Evolutionary conservation across 371 early-diverging fungal genomes (phyloP).

Genomic region (Encephalitozoon intestinalis): DNA sequence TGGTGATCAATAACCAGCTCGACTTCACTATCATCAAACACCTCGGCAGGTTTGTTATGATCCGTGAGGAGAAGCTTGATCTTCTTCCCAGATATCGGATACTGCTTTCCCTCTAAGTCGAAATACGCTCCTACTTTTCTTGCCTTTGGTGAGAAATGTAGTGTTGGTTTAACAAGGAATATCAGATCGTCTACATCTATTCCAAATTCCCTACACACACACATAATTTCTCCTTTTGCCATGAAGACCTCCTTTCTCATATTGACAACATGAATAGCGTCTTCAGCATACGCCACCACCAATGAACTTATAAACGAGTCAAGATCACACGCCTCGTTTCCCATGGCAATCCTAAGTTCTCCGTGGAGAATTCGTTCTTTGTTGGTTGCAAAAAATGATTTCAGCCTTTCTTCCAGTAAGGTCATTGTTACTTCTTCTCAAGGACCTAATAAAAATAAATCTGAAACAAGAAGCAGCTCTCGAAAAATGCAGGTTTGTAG

Average conservation of each 20-base stretch:
- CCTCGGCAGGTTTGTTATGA: constrained; percentile 49
- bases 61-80: constrained; percentile 43
- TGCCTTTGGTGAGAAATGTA: constrained; percentile 10
- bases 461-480: background rate
- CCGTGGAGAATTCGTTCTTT: constrained; percentile 12
- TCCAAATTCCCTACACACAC: constrained; percentile 31
- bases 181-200: constrained; percentile 53
- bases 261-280: constrained; percentile 56
- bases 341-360: constrained; percentile 46
- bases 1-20: constrained; percentile 56
- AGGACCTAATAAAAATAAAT: background rate
- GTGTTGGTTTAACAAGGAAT: constrained; percentile 45
- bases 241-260: constrained; percentile 54
- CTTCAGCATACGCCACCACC: constrained; percentile 49
- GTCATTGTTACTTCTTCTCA: background rate
- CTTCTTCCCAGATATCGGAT: constrained; percentile 26
- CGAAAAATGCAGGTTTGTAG: background rate
- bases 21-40: constrained; percentile 24
- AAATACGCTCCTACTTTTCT: constrained; percentile 34
- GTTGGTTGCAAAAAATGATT: constrained; percentile 29
- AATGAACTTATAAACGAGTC: constrained; percentile 59
- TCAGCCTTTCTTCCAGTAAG: constrained; percentile 18
- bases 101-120: background rate
- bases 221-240: constrained; percentile 56
- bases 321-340: constrained; percentile 58